A percentile compares a stretch with the other conserved stretches of the same genome.
These are phyloP conservation scores for Rhypophila decipiens DNA, from an alignment of 495 filamentous ascomycete genomes.

Conservation along the genomic window DNA sequence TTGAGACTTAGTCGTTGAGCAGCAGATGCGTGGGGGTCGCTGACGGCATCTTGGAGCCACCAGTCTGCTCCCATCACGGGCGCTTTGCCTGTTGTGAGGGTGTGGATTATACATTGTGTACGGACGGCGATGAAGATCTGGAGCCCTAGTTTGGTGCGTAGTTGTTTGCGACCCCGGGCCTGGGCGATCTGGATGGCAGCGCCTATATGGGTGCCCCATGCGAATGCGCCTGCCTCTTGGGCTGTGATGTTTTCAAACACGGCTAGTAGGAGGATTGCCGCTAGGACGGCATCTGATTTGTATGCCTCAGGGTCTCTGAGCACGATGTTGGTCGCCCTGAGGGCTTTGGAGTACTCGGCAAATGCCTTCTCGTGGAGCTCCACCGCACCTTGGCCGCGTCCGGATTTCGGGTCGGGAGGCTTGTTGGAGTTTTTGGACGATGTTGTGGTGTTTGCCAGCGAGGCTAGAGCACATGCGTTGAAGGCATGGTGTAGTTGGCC, in stretches of 20 bases:
- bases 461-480: constrained; percentile 55
- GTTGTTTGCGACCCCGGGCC: constrained; percentile 44
- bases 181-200: constrained; percentile 50
- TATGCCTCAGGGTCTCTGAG: constrained; percentile 38
- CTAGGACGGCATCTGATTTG: constrained; percentile 49
- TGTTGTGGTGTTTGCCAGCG: constrained; percentile 37
- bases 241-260: constrained; percentile 56
- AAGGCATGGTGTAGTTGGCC: constrained; percentile 51
- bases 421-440: too few relatives aligned
- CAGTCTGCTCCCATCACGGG: constrained; percentile 44
- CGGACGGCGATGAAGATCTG: constrained; percentile 47
- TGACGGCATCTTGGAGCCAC: constrained; percentile 41
- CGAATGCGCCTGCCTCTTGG: constrained; percentile 35
- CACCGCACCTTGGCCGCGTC: too few relatives aligned
- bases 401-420: too few relatives aligned
- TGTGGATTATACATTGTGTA: constrained; percentile 45
- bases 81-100: constrained; percentile 36
- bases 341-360: constrained; percentile 41
- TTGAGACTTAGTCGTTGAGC: constrained; percentile 40
- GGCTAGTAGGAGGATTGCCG: constrained; percentile 54
- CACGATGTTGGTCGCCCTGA: constrained; percentile 47
- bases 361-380: constrained; percentile 31
- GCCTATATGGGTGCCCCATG: constrained; percentile 50
- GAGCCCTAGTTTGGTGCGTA: constrained; percentile 40
- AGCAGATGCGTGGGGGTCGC: constrained; percentile 31